phyloP scores from a whole-genome alignment of 148 eudicot genomes.

The Agrostemma githago region DNA sequence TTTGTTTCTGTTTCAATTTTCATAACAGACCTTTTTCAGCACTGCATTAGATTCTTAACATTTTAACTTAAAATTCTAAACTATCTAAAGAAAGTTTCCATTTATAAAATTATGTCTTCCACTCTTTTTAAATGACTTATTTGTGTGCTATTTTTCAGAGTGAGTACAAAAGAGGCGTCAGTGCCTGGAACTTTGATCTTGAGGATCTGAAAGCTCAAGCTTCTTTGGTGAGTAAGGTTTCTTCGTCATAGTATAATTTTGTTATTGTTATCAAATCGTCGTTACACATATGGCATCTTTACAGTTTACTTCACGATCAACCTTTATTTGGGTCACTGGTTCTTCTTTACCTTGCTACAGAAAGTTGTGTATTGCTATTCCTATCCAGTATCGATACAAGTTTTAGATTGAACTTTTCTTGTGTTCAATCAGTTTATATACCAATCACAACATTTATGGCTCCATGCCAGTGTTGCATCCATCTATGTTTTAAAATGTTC shows the following conservation, averaged over 20 bases:
- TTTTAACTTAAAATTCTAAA: not conserved
- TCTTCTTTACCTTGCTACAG: not conserved
- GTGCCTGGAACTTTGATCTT: conserved; percentile 98
- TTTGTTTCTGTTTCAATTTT: conserved; percentile 4
- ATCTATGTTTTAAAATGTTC: not conserved
- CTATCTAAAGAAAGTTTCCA: not conserved
- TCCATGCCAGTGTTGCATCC: not conserved
- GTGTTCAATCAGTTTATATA: not conserved
- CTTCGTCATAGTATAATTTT: not conserved
- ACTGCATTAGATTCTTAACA: too few relatives aligned
- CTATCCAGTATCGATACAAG: not conserved
- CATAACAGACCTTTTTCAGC: not conserved
- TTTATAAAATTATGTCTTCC: not conserved
- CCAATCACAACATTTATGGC: not conserved
- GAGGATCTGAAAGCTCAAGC: conserved; percentile 92
- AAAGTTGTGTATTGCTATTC: not conserved
- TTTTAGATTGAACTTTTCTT: not conserved
- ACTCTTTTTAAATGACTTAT: not conserved
- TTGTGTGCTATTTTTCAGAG: conserved; percentile 42
- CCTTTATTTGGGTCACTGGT: not conserved
- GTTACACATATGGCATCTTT: not conserved
- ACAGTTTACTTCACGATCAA: not conserved
- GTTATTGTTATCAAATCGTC: not conserved
- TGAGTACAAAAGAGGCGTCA: conserved; percentile 96
- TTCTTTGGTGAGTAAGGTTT: conserved; percentile 56